A percentile compares a stretch with the other conserved stretches of the same genome.
Conservation (phyloP, 2,329 filamentous ascomycete genomes). For the Fusarium falciforme region DNA sequence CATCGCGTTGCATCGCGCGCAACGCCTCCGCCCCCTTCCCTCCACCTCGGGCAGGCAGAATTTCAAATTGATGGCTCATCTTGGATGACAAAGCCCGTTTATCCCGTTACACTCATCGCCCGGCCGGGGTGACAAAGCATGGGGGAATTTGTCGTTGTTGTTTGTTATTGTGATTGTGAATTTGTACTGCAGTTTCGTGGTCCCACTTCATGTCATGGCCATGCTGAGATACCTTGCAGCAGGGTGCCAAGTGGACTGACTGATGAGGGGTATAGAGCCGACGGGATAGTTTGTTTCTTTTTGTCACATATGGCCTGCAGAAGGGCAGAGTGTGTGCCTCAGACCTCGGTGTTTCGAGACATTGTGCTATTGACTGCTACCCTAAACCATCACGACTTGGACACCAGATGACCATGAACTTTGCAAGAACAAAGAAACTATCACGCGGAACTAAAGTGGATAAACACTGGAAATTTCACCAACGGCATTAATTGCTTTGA, state of each 20-base stretch:
- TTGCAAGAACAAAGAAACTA: not conserved
- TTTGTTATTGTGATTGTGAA: slow-evolving; percentile 5
- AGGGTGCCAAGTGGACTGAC: not conserved
- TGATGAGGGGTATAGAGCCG: not conserved
- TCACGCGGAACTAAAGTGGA: slow-evolving; percentile 21
- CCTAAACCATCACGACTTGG: not conserved
- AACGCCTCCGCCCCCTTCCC: not conserved
- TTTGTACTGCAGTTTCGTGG: slow-evolving; percentile 17
- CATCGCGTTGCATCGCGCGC: slow-evolving; percentile 30
- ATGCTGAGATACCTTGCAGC: slow-evolving; percentile 1
- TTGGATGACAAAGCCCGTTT: slow-evolving; percentile 20
- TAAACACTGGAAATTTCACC: not conserved
- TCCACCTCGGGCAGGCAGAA: slow-evolving; percentile 1
- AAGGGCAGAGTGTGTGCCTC: not conserved
- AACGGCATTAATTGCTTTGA: slow-evolving; percentile 1
- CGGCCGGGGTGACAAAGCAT: slow-evolving; percentile 10
- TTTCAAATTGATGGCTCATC: slow-evolving; percentile 9
- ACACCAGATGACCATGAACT: slow-evolving; percentile 14
- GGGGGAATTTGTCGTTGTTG: not conserved
- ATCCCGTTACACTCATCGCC: not conserved
- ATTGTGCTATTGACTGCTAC: slow-evolving; percentile 21
- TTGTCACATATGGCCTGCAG: not conserved
- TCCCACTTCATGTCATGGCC: slow-evolving; percentile 23
- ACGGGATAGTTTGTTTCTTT: not conserved
- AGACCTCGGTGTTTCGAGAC: slow-evolving; percentile 15